Percentiles rank a stretch among this genome's conserved stretches.
These are phyloP conservation scores for Chloromonas sp. DNA, from an alignment of 163 green algal genomes.

Conservation along the genomic window DNA sequence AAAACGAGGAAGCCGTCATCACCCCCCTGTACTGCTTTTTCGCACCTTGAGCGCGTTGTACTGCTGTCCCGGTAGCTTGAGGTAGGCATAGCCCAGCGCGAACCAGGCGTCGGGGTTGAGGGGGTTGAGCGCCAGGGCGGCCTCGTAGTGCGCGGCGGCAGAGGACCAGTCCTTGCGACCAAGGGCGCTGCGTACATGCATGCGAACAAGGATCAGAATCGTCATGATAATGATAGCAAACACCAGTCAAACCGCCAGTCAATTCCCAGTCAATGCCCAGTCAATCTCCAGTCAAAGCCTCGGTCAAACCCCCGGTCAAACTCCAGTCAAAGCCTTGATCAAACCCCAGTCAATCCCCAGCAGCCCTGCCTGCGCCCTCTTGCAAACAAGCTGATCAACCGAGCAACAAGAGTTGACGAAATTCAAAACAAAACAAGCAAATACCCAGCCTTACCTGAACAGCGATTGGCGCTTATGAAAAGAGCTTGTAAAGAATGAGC, in stretches of 20 bases:
- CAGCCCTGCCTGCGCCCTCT: background rate
- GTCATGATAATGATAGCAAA: background rate
- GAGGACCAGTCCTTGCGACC: conserved; percentile 45
- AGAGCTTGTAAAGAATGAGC: background rate
- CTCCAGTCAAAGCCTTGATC: background rate
- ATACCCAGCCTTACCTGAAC: background rate
- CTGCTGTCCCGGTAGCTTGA: conserved; percentile 47
- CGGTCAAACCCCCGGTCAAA: background rate
- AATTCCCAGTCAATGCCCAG: background rate
- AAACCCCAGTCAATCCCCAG: background rate
- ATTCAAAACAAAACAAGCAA: background rate
- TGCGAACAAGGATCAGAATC: background rate
- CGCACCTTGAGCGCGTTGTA: conserved; percentile 47
- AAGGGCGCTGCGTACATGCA: conserved; percentile 25
- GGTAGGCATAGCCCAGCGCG: conserved; percentile 39
- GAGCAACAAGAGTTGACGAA: no score
- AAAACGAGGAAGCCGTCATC: no score
- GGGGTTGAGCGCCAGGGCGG: conserved; percentile 74
- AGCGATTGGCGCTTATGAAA: background rate
- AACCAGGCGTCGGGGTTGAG: conserved; percentile 86
- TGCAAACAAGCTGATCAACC: no score
- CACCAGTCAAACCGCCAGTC: background rate
- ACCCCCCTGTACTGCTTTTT: background rate
- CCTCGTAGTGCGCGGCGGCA: conserved; percentile 37
- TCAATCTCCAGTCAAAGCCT: background rate